Conservation (phyloP, 495 filamentous ascomycete species). For the Thermothielavioides terrestris region DNA sequence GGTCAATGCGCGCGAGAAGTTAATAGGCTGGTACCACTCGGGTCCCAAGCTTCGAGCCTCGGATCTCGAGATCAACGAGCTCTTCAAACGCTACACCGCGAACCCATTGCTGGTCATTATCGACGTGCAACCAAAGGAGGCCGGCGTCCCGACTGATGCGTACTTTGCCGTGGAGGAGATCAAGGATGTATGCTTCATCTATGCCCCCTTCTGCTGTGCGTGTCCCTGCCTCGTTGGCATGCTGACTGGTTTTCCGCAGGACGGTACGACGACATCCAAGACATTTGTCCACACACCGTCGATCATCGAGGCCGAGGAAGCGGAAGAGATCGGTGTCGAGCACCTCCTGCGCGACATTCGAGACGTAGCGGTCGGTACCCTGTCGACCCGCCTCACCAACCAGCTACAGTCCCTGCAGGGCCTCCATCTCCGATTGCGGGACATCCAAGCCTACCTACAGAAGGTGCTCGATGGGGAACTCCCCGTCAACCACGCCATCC, state of each 20-base stretch:
- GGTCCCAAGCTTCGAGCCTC: constrained; percentile 94
- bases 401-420: constrained; percentile 97
- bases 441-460: constrained; percentile 91
- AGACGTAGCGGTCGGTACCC: constrained; percentile 96
- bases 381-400: constrained; percentile 93
- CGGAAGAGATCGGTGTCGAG: constrained; percentile 97
- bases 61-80: constrained; percentile 98
- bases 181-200: constrained; percentile 97
- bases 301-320: constrained; percentile 97
- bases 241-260: constrained; percentile 43
- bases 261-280: constrained; percentile 92
- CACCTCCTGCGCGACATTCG: constrained; percentile 96
- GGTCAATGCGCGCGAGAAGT: constrained; percentile 96
- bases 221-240: not conserved
- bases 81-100: constrained; percentile 98
- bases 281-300: constrained; percentile 99
- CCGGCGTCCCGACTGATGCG: constrained; percentile 95
- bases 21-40: constrained; percentile 99
- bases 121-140: constrained; percentile 96
- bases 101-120: constrained; percentile 96
- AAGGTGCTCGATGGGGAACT: constrained; percentile 89
- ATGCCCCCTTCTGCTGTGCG: too few relatives aligned
- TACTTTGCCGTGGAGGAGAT: constrained; percentile 99
- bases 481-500: constrained; percentile 93
- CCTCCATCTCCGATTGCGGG: constrained; percentile 86